These are phyloP conservation scores for Talaromyces adpressus DNA, from an alignment of 495 filamentous ascomycete species.

Conservation along the genomic window DNA sequence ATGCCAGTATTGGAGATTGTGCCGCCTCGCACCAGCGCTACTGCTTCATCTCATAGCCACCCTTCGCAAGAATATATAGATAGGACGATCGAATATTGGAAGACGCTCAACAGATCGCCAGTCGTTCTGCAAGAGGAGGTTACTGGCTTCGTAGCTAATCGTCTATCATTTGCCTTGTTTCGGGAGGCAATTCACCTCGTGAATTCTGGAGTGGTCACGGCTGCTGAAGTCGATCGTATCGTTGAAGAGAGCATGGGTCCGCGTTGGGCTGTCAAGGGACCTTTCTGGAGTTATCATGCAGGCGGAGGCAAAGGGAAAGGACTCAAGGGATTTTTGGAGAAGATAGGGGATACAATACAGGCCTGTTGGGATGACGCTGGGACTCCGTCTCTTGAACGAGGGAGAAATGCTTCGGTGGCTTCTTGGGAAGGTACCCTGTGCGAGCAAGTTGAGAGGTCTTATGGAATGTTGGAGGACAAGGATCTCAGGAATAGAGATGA, in stretches of 20 bases:
- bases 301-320: conserved; percentile 47
- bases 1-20: conserved; percentile 59
- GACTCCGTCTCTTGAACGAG: background rate
- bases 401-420: background rate
- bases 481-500: conserved; percentile 31
- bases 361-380: conserved; percentile 47
- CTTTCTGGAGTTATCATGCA: conserved; percentile 55
- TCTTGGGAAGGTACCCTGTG: background rate
- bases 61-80: conserved; percentile 33
- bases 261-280: conserved; percentile 49
- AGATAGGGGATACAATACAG: conserved; percentile 49
- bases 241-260: conserved; percentile 45
- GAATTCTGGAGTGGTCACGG: conserved; percentile 36
- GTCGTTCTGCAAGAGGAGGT: conserved; percentile 49
- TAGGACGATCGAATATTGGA: conserved; percentile 42
- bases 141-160: conserved; percentile 44
- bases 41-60: conserved; percentile 14
- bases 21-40: conserved; percentile 16
- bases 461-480: conserved; percentile 13
- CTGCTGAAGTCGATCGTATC: conserved; percentile 39
- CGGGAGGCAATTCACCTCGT: conserved; percentile 42
- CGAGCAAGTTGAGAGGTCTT: conserved; percentile 5
- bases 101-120: conserved; percentile 37
- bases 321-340: conserved; percentile 47
- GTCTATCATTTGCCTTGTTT: conserved; percentile 41